These are phyloP conservation scores for Decorospora gaudefroyi DNA, from an alignment of 2,329 filamentous ascomycete species.

Conservation along the genomic window DNA sequence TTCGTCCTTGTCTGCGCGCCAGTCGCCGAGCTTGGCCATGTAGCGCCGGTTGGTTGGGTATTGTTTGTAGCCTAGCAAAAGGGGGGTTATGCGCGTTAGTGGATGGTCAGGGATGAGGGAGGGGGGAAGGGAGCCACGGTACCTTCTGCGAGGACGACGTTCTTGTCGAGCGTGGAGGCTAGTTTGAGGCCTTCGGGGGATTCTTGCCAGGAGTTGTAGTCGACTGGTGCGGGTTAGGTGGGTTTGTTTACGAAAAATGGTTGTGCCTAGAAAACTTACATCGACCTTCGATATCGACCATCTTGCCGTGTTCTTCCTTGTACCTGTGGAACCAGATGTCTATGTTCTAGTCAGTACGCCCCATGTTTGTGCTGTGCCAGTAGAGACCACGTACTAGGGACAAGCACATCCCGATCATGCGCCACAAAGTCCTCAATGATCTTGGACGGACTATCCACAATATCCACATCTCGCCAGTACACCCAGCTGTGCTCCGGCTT, in stretches of 20 bases:
- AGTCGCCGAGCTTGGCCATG: constrained; percentile 90
- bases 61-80: constrained; percentile 84
- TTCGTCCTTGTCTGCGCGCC: constrained; percentile 87
- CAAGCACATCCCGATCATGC: constrained; percentile 88
- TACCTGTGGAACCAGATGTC: constrained; percentile 98
- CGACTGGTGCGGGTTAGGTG: constrained; percentile 61
- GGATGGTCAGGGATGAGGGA: neutral
- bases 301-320: constrained; percentile 64
- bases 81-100: neutral
- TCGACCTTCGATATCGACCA: constrained; percentile 84
- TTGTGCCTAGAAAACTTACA: constrained; percentile 61
- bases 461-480: constrained; percentile 98
- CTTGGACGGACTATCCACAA: constrained; percentile 81
- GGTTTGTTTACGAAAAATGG: neutral
- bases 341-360: constrained; percentile 48
- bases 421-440: constrained; percentile 96
- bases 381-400: constrained; percentile 74
- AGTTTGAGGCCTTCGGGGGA: constrained; percentile 81
- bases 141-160: constrained; percentile 88
- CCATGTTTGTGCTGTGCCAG: neutral
- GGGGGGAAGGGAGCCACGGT: constrained; percentile 22
- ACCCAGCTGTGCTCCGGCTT: constrained; percentile 98
- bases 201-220: constrained; percentile 99
- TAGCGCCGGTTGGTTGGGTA: constrained; percentile 88
- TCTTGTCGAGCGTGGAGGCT: constrained; percentile 71